These are phyloP conservation scores for Hypoxylon subgilvum DNA, from an alignment of 495 filamentous ascomycete genomes.

Conservation along the genomic window DNA sequence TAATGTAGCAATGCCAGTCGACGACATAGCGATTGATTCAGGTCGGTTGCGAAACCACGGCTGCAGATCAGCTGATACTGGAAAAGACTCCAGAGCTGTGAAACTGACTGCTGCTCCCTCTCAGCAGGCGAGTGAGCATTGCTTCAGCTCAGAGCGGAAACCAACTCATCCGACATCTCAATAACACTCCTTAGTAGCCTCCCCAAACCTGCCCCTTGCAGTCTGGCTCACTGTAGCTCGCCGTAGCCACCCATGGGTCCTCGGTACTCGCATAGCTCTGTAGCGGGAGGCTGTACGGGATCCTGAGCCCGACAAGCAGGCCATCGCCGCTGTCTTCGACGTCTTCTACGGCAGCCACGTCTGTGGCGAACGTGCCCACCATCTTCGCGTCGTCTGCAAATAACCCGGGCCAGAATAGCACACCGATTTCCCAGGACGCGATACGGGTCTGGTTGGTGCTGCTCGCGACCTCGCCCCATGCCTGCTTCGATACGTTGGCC, in stretches of 20 bases:
- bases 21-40: too few relatives aligned
- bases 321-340: slow-evolving; percentile 7
- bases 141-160: too few relatives aligned
- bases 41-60: too few relatives aligned
- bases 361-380: slow-evolving; percentile 70
- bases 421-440: slow-evolving; percentile 84
- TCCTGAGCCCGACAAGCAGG: slow-evolving; percentile 67
- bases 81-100: too few relatives aligned
- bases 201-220: slow-evolving; percentile 62
- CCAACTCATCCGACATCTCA: too few relatives aligned
- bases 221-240: slow-evolving; percentile 66
- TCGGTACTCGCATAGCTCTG: slow-evolving; percentile 67
- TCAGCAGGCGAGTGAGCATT: too few relatives aligned
- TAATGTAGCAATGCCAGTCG: too few relatives aligned
- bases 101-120: too few relatives aligned
- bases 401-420: slow-evolving; percentile 82
- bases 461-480: slow-evolving; percentile 74
- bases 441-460: slow-evolving; percentile 66
- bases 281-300: slow-evolving; percentile 85
- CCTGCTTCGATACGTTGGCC: slow-evolving; percentile 87
- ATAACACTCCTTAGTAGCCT: too few relatives aligned
- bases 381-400: slow-evolving; percentile 63
- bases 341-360: slow-evolving; percentile 50
- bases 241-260: slow-evolving; percentile 80
- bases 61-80: too few relatives aligned